Base-by-base conservation (phyloP, 163 green algal genomes). In the Scenedesmus sp. region DNA sequence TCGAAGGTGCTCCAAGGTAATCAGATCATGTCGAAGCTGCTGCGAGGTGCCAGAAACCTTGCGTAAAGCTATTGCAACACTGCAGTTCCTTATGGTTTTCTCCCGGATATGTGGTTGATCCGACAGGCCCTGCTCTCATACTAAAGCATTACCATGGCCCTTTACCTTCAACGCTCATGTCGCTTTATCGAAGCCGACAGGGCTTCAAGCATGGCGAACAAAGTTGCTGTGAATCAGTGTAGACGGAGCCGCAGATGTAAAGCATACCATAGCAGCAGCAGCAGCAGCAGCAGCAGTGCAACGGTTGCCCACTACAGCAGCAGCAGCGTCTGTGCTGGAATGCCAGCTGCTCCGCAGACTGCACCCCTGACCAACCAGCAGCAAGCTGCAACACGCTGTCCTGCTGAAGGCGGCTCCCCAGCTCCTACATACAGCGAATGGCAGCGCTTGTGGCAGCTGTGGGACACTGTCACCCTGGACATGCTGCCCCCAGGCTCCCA, bases 391-490 rank as follows among this genome's bases (percentile, higher is more conserved):
- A 57, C 83, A 67, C 23, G 59, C 83, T 23, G 0, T 12, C 3
- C 6, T 56, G 66, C 18, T 12, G 34, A 6, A n/a, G 67, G 66
- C 34, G 86, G 86, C 16, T 82, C 82, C 20, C 54, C 82, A 70
- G 82, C 82, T 73, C 54, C 23, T 55, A 73, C 18, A 66, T 87
- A 15, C 56, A 34, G 7, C 5, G 46, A 91, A 1, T 91, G 87
- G 87, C 9, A 67, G 3, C 70, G 73, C 23, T 23, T 91, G 12
- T 91, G 87, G 87, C 18, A 59, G 23, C 54, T 91, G 1, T 91
- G 73, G 87, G 87, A 91, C 54, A 20, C 73, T 60, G 87, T 62
- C 18, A 91, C 87, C 46, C 64, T 91, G 9, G 70, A 52, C 16
- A 91, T 91, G 87, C 55, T 91, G 2, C 70, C 70, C 23, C 10